Evolutionary conservation across 108 stramenopile genomes (phyloP).

Genomic region (Schizochytrium sp.): DNA sequence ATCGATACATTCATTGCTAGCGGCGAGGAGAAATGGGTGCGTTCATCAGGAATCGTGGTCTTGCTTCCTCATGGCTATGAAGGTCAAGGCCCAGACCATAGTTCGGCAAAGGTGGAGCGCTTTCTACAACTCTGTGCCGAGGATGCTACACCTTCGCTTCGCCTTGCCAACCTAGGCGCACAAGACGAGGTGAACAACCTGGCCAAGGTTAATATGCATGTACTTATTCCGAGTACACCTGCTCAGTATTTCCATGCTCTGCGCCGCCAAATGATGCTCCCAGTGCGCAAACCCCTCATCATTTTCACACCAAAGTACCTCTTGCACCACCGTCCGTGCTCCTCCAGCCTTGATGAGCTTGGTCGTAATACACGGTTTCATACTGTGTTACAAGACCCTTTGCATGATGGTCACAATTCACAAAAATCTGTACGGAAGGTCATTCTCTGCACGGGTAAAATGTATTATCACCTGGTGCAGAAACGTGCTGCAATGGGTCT

Average conservation of each 20-base stretch:
- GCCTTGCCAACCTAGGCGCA: constrained; percentile 74
- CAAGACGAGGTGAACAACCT: background rate
- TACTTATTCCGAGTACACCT: constrained; percentile 71
- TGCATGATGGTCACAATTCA: constrained; percentile 64
- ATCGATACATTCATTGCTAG: constrained; percentile 97
- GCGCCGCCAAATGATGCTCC: constrained; percentile 95
- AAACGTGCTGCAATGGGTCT: constrained; percentile 84
- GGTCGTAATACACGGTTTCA: constrained; percentile 89
- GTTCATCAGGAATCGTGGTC: constrained; percentile 93
- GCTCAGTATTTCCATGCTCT: constrained; percentile 99
- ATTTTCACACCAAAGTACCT: constrained; percentile 97
- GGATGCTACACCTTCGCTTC: constrained; percentile 84
- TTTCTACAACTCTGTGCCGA: constrained; percentile 96
- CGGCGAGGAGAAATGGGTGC: constrained; percentile 98
- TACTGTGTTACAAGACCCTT: constrained; percentile 84
- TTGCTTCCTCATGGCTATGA: constrained; percentile 98
- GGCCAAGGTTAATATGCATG: constrained; percentile 42
- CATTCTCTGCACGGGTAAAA: constrained; percentile 94
- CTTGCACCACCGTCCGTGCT: constrained; percentile 87
- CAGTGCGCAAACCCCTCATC: constrained; percentile 98
- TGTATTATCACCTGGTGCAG: constrained; percentile 94
- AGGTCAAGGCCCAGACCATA: constrained; percentile 99
- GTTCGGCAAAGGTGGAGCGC: constrained; percentile 93
- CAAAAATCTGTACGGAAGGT: constrained; percentile 81
- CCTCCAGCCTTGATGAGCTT: constrained; percentile 91